Conservation (phyloP, 495 filamentous ascomycete genomes). For the Xylaria longipes region DNA sequence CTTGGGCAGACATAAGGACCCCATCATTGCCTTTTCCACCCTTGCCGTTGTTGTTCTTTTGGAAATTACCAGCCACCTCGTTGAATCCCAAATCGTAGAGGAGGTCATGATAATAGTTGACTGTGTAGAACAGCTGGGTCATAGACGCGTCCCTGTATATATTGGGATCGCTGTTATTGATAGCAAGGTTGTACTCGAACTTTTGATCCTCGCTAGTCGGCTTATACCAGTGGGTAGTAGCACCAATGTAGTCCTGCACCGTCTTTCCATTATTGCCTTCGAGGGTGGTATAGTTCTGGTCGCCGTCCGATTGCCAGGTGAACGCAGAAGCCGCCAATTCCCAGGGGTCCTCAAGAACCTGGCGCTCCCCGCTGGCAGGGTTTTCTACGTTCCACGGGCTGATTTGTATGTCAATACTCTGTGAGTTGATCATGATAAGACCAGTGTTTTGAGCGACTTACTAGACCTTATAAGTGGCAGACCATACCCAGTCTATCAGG, state of each 20-base stretch:
- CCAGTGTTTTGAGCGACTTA: slow-evolving; percentile 23
- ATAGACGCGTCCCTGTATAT: slow-evolving; percentile 45
- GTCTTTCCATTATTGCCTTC: slow-evolving; percentile 37
- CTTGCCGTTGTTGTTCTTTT: slow-evolving; percentile 47
- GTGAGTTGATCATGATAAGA: slow-evolving; percentile 26
- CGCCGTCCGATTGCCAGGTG: slow-evolving; percentile 40
- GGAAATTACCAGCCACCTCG: slow-evolving; percentile 55
- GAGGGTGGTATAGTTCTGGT: slow-evolving; percentile 24
- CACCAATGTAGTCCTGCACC: slow-evolving; percentile 32
- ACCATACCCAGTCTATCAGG: slow-evolving; percentile 46
- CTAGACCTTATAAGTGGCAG: slow-evolving; percentile 49
- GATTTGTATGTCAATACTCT: not conserved
- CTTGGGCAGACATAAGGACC: slow-evolving; percentile 50
- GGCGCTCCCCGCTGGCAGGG: slow-evolving; percentile 40
- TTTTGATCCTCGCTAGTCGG: slow-evolving; percentile 32
- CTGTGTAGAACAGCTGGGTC: slow-evolving; percentile 55
- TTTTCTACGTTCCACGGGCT: slow-evolving; percentile 47
- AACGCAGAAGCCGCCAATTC: slow-evolving; percentile 36
- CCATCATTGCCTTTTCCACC: slow-evolving; percentile 47
- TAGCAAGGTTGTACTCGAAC: slow-evolving; percentile 38
- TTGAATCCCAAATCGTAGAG: slow-evolving; percentile 54
- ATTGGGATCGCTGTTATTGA: slow-evolving; percentile 33
- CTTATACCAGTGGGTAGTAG: slow-evolving; percentile 37
- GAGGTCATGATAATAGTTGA: slow-evolving; percentile 54
- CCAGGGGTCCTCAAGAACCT: slow-evolving; percentile 39